phyloP scores from a whole-genome alignment of 352 stramenopile genomes.

The Phytophthora capsici region DNA sequence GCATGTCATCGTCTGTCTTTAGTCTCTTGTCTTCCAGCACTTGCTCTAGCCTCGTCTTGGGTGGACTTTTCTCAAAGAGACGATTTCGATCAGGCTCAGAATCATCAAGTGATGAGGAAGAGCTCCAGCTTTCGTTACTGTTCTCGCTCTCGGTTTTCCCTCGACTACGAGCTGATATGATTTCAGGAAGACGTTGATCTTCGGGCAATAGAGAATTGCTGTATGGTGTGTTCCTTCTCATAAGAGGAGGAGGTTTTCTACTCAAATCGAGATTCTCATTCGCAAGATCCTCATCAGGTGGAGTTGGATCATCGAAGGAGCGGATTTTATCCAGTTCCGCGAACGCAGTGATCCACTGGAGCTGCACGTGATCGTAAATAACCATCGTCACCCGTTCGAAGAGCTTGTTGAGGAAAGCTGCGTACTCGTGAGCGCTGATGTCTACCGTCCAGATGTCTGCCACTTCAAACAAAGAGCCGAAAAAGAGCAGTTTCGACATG shows the following conservation, averaged over 20 bases:
- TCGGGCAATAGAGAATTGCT: background rate
- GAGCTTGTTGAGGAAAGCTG: conserved; percentile 75
- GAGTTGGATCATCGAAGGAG: conserved; percentile 58
- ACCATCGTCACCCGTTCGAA: conserved; percentile 82
- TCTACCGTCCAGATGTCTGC: conserved; percentile 83
- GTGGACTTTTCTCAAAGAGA: conserved; percentile 23
- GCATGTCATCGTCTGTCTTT: conserved; percentile 17
- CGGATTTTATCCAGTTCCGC: conserved; percentile 75
- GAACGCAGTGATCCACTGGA: conserved; percentile 75
- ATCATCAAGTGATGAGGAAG: conserved; percentile 6
- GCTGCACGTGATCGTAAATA: conserved; percentile 69
- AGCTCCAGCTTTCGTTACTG: conserved; percentile 17
- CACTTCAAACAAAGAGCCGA: conserved; percentile 78
- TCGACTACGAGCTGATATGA: conserved; percentile 8
- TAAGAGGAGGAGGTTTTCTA: conserved; percentile 12
- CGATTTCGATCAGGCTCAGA: conserved; percentile 6
- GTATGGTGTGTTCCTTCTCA: conserved; percentile 17
- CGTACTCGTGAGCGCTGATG: conserved; percentile 69
- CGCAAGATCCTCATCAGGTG: conserved; percentile 8
- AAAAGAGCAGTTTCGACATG: conserved; percentile 73
- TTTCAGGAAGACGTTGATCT: conserved; percentile 17
- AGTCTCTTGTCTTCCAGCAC: conserved; percentile 20
- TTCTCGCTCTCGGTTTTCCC: conserved; percentile 13
- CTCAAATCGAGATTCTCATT: conserved; percentile 16
- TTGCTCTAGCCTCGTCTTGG: conserved; percentile 27